Evolutionary conservation across 164 flowering plant genomes (phyloP), one percentile per base, ranked within the genome.

Genomic region (Vitis labrusca): DNA sequence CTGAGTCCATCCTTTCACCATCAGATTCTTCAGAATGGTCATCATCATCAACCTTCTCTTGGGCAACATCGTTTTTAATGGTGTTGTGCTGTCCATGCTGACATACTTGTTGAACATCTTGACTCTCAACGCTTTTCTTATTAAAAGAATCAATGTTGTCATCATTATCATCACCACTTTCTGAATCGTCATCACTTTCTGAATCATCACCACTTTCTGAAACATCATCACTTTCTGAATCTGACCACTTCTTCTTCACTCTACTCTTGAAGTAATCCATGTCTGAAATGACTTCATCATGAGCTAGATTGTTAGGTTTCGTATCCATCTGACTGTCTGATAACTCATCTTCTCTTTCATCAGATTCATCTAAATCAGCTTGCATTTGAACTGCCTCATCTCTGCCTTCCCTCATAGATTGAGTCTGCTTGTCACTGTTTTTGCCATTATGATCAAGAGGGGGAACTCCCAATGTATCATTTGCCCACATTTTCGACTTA

Each of bases 401-500:
- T 29, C 12, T 60, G 5, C n/a, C 64, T 64, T 52, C 75, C 73
- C 80, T 82, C 16, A 44, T 73, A 16, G n/a, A 32, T 37, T 48
- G 61, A 58, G 62, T 44, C 60, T 74, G 73, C 29, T 76, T 79
- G 49, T 64, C 61, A 44, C 51, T 59, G 37, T 19, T 67, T 59
- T 77, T 72, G 14, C 59, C 66, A 63, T 55, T 78, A 63, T 75
- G 73, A 15, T 61, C 79, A 63, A 49, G 59, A 17, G 76, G 50
- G 30, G 84, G 60, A 77, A 81, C 76, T 61, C 77, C 76, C 30
- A 81, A 4, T 8, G 89, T 72, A 74, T 95, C 99, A 81, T 95
- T 89, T n/a, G 86, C 89, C 99, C 99, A 95, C 75, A 93, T 72
- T 78, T 95, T 91, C 48, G 94, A 81, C 73, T 86, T 91, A 37